These are phyloP conservation scores for Dimargaris cristalligena DNA, from an alignment of 192 early-diverging fungal species.

Conservation along the genomic window DNA sequence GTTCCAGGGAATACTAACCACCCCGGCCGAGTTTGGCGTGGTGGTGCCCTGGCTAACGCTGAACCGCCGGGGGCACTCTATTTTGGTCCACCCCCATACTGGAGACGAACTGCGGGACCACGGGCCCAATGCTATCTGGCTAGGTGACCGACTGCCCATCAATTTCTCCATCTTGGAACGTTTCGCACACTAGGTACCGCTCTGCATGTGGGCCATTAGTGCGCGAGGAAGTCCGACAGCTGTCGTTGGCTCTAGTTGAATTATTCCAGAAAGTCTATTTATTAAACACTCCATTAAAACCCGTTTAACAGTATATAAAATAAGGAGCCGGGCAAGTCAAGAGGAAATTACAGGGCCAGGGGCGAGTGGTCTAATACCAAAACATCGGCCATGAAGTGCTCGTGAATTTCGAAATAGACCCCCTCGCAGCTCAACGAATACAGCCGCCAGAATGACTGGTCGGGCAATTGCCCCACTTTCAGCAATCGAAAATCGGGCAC, in stretches of 20 bases:
- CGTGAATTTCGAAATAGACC: neutral
- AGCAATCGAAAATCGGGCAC: neutral
- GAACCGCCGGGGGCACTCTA: conserved; percentile 1
- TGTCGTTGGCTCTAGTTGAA: no score
- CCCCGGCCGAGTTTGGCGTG: conserved; percentile 1
- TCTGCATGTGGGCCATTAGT: no score
- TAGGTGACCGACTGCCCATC: conserved; percentile 3
- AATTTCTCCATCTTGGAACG: neutral
- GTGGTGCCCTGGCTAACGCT: conserved; percentile 10
- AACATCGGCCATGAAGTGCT: neutral
- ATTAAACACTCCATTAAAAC: no score
- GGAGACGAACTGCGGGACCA: conserved; percentile 5
- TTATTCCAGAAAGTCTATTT: no score
- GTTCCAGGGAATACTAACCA: neutral
- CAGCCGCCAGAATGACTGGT: neutral
- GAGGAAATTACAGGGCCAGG: no score
- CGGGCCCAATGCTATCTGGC: conserved; percentile 5
- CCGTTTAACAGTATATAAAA: no score
- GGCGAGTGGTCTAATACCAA: neutral
- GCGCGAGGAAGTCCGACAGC: no score
- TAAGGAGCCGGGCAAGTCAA: no score
- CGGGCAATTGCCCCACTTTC: neutral
- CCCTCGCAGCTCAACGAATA: neutral
- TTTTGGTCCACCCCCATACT: conserved; percentile 11
- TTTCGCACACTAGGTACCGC: neutral